phyloP scores from a whole-genome alignment of 768 basidiomycete species.

The Amanita rubescens region DNA sequence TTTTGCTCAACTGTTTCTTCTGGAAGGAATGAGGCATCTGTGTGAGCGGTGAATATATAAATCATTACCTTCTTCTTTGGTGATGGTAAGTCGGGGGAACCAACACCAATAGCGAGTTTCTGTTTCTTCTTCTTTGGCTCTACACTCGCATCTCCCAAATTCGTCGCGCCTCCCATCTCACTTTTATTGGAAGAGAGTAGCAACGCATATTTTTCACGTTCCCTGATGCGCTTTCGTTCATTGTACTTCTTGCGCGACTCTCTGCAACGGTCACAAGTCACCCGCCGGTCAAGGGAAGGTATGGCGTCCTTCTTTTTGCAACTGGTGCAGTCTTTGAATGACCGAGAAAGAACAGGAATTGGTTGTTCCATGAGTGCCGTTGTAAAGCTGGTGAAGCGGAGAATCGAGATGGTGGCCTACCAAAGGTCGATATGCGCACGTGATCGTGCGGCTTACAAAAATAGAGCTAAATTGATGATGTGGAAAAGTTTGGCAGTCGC shows the following conservation, averaged over 20 bases:
- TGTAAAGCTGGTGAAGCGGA: too few relatives aligned
- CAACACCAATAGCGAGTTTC: too few relatives aligned
- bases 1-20: not conserved
- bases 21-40: not conserved
- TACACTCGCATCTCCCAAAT: not conserved
- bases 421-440: not conserved
- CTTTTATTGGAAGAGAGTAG: not conserved
- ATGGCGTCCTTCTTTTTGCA: conserved; percentile 4
- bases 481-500: not conserved
- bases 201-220: not conserved
- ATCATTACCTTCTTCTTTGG: not conserved
- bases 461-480: not conserved
- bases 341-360: too few relatives aligned
- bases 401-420: too few relatives aligned
- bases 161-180: not conserved
- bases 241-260: not conserved
- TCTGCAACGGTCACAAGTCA: not conserved
- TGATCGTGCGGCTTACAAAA: conserved; percentile 1
- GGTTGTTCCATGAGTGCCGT: not conserved
- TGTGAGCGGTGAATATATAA: not conserved
- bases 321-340: not conserved
- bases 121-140: not conserved
- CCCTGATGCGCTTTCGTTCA: too few relatives aligned
- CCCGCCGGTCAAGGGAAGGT: not conserved
- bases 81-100: not conserved